These are phyloP conservation scores for Barnettozyma siamensis DNA, from an alignment of 805 yeast genomes.

Conservation along the genomic window DNA sequence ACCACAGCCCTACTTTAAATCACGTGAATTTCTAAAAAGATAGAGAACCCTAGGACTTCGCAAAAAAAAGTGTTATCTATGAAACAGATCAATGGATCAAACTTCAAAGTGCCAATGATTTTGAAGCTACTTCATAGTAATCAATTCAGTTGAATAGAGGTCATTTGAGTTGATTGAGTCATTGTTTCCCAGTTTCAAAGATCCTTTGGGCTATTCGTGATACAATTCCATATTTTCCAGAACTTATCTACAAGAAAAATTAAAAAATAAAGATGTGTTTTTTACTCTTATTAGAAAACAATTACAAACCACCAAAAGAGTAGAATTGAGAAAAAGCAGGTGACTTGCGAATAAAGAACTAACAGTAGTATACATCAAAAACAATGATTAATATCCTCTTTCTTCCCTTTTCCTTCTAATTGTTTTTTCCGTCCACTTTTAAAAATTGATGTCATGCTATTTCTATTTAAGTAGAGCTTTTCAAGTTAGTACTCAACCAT, in stretches of 20 bases:
- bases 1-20: background rate
- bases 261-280: background rate
- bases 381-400: background rate
- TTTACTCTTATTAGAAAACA: conserved; percentile 1
- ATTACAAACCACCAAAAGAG: background rate
- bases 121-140: too few species aligned
- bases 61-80: too few species aligned
- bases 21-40: background rate
- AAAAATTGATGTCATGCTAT: conserved; percentile 3
- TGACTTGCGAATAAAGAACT: background rate
- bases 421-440: conserved; percentile 1
- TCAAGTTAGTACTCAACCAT: conserved; percentile 90
- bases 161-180: too few species aligned
- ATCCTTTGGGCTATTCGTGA: too few species aligned
- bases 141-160: too few species aligned
- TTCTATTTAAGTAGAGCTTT: conserved; percentile 45
- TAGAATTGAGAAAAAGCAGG: background rate
- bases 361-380: background rate
- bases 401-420: background rate
- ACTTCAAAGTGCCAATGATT: too few species aligned
- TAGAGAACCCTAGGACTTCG: too few species aligned
- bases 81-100: too few species aligned
- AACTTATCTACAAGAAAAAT: background rate
- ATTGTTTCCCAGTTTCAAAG: too few species aligned
- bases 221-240: too few species aligned